phyloP scores from a whole-genome alignment of 2,329 filamentous ascomycete genomes.

The Xylariaceae sp. region DNA sequence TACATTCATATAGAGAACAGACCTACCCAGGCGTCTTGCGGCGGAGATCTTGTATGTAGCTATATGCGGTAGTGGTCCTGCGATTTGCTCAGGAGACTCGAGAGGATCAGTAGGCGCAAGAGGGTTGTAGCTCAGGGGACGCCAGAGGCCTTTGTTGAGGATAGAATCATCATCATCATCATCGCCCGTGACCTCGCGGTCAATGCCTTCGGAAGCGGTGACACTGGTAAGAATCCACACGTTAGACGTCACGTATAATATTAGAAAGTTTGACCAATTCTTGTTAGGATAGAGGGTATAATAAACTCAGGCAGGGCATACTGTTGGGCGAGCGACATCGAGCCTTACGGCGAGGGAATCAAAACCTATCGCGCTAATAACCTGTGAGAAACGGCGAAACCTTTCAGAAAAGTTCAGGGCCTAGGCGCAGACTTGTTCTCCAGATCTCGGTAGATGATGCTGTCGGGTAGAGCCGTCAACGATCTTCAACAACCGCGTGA shows the following conservation, averaged over 20 bases:
- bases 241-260: background rate
- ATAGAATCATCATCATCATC: conserved; percentile 11
- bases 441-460: background rate
- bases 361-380: conserved; percentile 1
- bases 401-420: background rate
- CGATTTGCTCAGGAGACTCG: conserved; percentile 23
- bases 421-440: background rate
- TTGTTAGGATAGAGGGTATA: background rate
- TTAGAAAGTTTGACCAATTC: background rate
- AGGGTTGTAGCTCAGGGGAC: conserved; percentile 30
- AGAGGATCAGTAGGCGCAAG: conserved; percentile 25
- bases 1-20: background rate
- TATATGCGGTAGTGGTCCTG: conserved; percentile 27
- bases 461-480: background rate
- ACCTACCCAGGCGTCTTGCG: conserved; percentile 28
- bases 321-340: conserved; percentile 41
- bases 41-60: conserved; percentile 31
- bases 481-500: background rate
- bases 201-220: conserved; percentile 38
- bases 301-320: background rate
- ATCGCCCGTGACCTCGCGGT: conserved; percentile 29
- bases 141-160: conserved; percentile 24
- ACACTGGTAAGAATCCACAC: conserved; percentile 21
- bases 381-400: background rate
- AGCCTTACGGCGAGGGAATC: background rate